Evolutionary conservation across 2,329 filamentous ascomycete species (phyloP).

Genomic region (Fusarium udum): DNA sequence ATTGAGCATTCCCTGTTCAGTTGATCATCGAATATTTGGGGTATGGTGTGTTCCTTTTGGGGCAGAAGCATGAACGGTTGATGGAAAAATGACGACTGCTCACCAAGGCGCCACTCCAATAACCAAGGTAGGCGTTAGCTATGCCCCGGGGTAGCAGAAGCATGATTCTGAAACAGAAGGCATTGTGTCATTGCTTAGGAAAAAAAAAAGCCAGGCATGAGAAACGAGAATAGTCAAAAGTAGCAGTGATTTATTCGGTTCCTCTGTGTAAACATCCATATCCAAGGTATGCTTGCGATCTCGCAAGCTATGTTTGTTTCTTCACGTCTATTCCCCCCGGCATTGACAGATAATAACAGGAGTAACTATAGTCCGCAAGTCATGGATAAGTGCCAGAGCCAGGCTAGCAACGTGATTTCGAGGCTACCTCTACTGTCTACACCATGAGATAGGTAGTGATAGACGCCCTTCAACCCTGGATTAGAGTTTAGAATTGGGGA

Average conservation of each 20-base stretch:
- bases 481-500: constrained; percentile 35
- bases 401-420: background rate
- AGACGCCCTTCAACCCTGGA: constrained; percentile 13
- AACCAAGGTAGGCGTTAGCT: background rate
- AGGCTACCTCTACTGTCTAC: constrained; percentile 16
- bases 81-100: constrained; percentile 3
- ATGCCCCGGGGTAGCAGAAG: background rate
- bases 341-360: background rate
- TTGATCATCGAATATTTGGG: background rate
- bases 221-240: background rate
- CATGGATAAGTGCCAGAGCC: constrained; percentile 16
- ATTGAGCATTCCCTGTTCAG: constrained; percentile 15
- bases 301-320: background rate
- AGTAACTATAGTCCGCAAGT: background rate
- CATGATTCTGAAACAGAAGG: background rate
- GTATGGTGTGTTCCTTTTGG: background rate
- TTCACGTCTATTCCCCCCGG: background rate
- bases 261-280: background rate
- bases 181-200: constrained; percentile 1
- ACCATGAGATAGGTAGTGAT: constrained; percentile 23
- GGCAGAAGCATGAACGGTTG: background rate
- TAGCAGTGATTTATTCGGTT: background rate
- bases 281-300: constrained; percentile 5
- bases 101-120: constrained; percentile 11
- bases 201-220: background rate